phyloP scores from a whole-genome alignment of 2,329 filamentous ascomycete species.

The Colletotrichum cuscutae region DNA sequence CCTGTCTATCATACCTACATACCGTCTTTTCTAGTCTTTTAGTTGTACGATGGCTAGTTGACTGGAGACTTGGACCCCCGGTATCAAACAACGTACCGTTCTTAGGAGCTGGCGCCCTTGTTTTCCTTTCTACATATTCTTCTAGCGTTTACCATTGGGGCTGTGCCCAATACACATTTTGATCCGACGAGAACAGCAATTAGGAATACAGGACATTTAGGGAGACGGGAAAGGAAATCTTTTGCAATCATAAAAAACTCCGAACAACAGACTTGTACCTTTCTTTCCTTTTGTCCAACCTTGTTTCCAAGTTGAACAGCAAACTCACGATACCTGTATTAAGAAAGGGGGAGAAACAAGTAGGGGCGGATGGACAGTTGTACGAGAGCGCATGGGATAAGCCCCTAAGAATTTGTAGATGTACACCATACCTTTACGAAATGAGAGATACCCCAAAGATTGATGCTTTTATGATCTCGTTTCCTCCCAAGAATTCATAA shows the following conservation, averaged over 20 bases:
- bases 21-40: not conserved
- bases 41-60: not conserved
- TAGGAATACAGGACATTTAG: constrained; percentile 16
- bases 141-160: not conserved
- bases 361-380: not conserved
- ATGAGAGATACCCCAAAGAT: constrained; percentile 28
- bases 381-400: not conserved
- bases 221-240: not conserved
- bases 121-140: not conserved
- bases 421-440: not conserved
- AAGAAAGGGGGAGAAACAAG: not conserved
- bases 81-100: constrained; percentile 2
- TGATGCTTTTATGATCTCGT: constrained; percentile 2
- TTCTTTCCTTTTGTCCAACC: not conserved
- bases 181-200: not conserved
- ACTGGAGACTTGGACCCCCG: not conserved
- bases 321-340: constrained; percentile 13
- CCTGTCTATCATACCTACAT: not conserved
- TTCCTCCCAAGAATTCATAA: not conserved
- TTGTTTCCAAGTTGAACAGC: not conserved
- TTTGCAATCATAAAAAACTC: not conserved
- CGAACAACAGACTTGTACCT: not conserved
- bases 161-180: constrained; percentile 16
- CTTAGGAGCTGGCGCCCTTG: not conserved
- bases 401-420: not conserved